Evolutionary conservation across 2,329 filamentous ascomycete species (phyloP).

Genomic region (Colletotrichum magnum): DNA sequence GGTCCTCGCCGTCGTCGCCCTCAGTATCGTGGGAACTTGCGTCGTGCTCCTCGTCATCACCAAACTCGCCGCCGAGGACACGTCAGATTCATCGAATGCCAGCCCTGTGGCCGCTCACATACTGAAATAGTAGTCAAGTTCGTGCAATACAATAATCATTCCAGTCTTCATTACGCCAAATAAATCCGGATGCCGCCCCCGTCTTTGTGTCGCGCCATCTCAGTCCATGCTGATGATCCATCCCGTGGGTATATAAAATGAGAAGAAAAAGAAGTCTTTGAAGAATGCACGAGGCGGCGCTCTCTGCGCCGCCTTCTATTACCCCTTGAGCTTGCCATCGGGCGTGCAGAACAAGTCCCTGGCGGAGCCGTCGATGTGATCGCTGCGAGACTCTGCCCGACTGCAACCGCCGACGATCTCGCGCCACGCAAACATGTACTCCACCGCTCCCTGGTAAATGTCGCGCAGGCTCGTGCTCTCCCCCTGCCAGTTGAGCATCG

Average conservation of each 20-base stretch:
- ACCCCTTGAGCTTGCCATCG: slow-evolving; percentile 44
- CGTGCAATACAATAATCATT: neutral
- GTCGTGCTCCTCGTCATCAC: slow-evolving; percentile 71
- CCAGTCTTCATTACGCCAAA: slow-evolving; percentile 11
- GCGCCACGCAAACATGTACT: slow-evolving; percentile 73
- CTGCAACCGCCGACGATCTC: slow-evolving; percentile 77
- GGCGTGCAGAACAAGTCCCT: slow-evolving; percentile 75
- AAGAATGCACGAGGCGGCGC: no score
- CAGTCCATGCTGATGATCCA: slow-evolving; percentile 19
- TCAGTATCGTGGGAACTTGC: slow-evolving; percentile 76
- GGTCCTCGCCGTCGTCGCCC: slow-evolving; percentile 74
- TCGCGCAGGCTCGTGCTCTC: slow-evolving; percentile 55
- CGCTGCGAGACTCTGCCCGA: slow-evolving; percentile 47
- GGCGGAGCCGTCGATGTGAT: slow-evolving; percentile 56
- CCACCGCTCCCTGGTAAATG: slow-evolving; percentile 59
- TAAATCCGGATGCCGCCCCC: slow-evolving; percentile 2
- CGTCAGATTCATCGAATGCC: neutral
- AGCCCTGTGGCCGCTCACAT: neutral
- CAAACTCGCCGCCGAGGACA: slow-evolving; percentile 45
- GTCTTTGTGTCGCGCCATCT: slow-evolving; percentile 10
- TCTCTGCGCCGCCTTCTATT: slow-evolving; percentile 44
- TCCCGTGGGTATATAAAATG: slow-evolving; percentile 39
- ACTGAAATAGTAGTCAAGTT: slow-evolving; percentile 1
- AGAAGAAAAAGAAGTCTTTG: slow-evolving; percentile 22
- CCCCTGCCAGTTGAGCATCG: slow-evolving; percentile 77